Conservation (phyloP, 2,329 filamentous ascomycete genomes). For the Leptographium radiaticola region DNA sequence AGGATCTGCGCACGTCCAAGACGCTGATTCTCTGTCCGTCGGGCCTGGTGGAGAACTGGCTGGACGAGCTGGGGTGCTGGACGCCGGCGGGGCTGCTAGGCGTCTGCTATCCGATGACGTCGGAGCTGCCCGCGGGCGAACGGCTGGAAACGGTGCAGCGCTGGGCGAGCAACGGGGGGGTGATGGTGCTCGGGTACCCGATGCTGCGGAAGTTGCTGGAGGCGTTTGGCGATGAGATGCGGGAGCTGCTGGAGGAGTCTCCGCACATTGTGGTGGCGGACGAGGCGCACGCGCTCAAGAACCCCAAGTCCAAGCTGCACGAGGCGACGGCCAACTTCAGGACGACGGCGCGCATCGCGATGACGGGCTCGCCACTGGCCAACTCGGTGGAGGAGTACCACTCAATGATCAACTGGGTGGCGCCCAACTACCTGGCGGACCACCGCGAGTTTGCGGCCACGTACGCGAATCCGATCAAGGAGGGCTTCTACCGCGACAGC, state of each 20-base stretch:
- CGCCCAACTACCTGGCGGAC: constrained; percentile 63
- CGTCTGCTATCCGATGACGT: constrained; percentile 39
- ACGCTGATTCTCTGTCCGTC: constrained; percentile 67
- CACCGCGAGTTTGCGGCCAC: constrained; percentile 52
- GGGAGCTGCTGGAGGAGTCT: constrained; percentile 20
- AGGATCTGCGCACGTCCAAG: constrained; percentile 45
- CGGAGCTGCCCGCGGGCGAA: constrained; percentile 18
- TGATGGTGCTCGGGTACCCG: constrained; percentile 65
- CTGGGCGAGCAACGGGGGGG: constrained; percentile 52
- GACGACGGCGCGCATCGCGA: constrained; percentile 61
- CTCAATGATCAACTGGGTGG: constrained; percentile 78
- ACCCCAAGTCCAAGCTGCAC: constrained; percentile 38
- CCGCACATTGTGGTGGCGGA: constrained; percentile 71
- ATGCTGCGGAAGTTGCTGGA: constrained; percentile 40
- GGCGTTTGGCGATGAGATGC: constrained; percentile 17
- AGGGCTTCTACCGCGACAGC: constrained; percentile 58
- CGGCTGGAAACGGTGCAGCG: constrained; percentile 32
- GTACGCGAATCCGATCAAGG: constrained; percentile 62
- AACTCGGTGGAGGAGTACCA: constrained; percentile 80
- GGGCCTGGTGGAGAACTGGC: constrained; percentile 68
- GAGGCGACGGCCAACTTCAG: constrained; percentile 43
- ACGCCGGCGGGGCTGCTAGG: constrained; percentile 43
- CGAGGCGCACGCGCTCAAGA: constrained; percentile 74
- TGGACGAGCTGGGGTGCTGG: constrained; percentile 65
- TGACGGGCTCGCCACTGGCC: constrained; percentile 76